phyloP scores from a whole-genome alignment of 2,329 filamentous ascomycete species.

The Fusarium sarcochroum region DNA sequence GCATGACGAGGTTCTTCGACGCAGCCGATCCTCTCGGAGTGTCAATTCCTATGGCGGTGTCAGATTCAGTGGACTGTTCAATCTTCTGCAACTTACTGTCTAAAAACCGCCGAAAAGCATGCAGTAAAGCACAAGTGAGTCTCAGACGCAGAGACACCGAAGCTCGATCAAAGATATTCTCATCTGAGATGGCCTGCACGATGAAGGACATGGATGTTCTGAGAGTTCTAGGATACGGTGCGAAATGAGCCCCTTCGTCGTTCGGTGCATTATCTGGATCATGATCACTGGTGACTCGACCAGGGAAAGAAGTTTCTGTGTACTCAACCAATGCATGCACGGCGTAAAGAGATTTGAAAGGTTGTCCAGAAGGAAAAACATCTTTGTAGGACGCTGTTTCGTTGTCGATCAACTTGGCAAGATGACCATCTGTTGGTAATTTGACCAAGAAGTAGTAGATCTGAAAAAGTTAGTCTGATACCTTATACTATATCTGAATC shows the following conservation, averaged over 20 bases:
- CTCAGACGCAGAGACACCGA: conserved; percentile 45
- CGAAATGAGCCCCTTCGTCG: conserved; percentile 37
- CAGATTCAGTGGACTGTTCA: conserved; percentile 1
- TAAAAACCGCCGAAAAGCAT: conserved; percentile 49
- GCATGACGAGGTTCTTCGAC: conserved; percentile 23
- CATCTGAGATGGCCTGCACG: conserved; percentile 72
- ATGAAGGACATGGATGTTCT: conserved; percentile 67
- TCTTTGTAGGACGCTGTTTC: conserved; percentile 67
- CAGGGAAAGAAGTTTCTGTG: conserved; percentile 62
- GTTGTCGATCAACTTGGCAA: conserved; percentile 71
- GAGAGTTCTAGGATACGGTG: conserved; percentile 54
- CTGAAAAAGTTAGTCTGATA: conserved; percentile 53
- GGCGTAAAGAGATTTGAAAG: conserved; percentile 82
- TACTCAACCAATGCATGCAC: conserved; percentile 76
- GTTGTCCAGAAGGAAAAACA: conserved; percentile 77
- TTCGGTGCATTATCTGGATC: conserved; percentile 2
- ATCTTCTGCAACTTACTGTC: conserved; percentile 41
- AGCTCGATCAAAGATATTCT: conserved; percentile 62
- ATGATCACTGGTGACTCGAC: conserved; percentile 18
- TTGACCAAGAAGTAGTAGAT: conserved; percentile 79
- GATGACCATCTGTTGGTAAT: conserved; percentile 76
- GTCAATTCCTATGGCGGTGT: conserved; percentile 34
- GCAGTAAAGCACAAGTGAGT: conserved; percentile 49
- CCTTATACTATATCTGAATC: background rate
- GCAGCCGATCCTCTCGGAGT: conserved; percentile 18